Conservation (phyloP, 2,329 filamentous ascomycete genomes). For the Colletotrichum gigasporum region DNA sequence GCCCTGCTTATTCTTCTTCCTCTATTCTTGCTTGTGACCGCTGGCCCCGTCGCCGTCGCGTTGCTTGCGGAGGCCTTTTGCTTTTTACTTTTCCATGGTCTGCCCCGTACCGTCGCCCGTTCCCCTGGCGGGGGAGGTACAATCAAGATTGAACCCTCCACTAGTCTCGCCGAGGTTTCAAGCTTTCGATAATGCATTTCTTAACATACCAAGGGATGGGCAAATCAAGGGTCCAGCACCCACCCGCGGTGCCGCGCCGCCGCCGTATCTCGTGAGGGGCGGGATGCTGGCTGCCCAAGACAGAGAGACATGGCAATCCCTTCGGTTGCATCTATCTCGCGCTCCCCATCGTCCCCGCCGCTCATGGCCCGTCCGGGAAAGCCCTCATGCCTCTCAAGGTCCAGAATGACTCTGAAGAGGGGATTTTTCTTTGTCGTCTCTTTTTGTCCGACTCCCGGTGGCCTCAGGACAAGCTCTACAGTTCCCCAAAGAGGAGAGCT, state of each 20-base stretch:
- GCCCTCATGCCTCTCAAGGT: constrained; percentile 3
- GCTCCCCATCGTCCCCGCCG: neutral
- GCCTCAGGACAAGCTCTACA: neutral
- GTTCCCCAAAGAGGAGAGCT: neutral
- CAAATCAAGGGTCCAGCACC: constrained; percentile 27
- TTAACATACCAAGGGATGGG: neutral
- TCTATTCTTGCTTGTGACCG: constrained; percentile 6
- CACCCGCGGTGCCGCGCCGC: too few relatives aligned
- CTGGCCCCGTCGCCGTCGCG: neutral
- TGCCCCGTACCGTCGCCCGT: neutral
- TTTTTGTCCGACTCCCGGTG: neutral
- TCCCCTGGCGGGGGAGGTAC: neutral
- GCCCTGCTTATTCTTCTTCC: neutral
- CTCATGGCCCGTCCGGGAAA: neutral
- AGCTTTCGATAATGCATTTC: constrained; percentile 22
- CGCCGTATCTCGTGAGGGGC: constrained; percentile 2
- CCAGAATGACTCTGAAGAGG: neutral
- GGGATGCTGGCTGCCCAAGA: neutral
- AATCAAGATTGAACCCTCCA: constrained; percentile 1
- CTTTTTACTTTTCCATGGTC: neutral
- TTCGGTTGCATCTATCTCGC: constrained; percentile 26
- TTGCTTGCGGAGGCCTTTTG: neutral
- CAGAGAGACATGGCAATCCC: constrained; percentile 13
- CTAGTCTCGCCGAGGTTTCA: constrained; percentile 16
- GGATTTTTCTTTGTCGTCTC: neutral